phyloP scores from a whole-genome alignment of 805 yeast species.

The Kodamaea nitidulidarum region DNA sequence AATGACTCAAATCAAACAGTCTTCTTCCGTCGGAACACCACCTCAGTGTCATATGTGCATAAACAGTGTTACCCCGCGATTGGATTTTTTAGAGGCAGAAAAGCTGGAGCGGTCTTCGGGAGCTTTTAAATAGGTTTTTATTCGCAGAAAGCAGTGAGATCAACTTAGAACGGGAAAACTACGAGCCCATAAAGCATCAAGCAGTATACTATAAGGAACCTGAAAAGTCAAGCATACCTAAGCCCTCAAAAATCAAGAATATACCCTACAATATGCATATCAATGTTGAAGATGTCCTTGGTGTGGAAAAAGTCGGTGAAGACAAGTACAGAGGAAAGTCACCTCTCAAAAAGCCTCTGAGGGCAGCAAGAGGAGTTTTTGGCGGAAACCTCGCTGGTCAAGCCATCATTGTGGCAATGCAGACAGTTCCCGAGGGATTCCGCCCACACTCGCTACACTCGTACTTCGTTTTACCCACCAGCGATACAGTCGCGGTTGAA shows the following conservation, averaged over 20 bases:
- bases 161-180: no score
- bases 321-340: constrained; percentile 18
- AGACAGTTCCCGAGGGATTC: constrained; percentile 25
- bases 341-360: constrained; percentile 29
- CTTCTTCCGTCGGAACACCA: neutral
- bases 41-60: no score
- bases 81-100: no score
- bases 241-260: no score
- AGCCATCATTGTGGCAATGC: constrained; percentile 31
- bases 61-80: no score
- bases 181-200: no score
- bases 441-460: constrained; percentile 36
- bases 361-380: constrained; percentile 24
- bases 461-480: constrained; percentile 22
- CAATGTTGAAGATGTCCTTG: constrained; percentile 13
- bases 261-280: constrained; percentile 1
- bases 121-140: no score
- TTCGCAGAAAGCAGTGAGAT: no score
- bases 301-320: constrained; percentile 16
- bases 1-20: neutral
- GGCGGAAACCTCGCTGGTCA: constrained; percentile 37
- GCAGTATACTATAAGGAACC: no score
- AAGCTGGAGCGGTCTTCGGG: no score
- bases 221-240: no score
- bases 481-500: constrained; percentile 14